These are phyloP conservation scores for Soucietia sequanensis DNA, from an alignment of 805 yeast species.

Conservation along the genomic window DNA sequence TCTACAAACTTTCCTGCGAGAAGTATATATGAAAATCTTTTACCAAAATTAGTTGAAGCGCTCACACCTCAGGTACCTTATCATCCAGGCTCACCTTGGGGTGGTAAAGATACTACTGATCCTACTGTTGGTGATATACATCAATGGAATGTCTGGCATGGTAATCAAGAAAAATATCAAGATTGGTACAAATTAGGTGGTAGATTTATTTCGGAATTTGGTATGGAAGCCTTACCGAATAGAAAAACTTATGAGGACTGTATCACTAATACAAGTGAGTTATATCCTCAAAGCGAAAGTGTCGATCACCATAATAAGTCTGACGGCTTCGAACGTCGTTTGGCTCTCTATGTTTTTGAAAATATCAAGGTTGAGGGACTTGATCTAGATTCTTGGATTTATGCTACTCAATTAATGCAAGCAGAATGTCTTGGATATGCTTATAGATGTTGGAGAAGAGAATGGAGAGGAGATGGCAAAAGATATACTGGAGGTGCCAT, in stretches of 20 bases:
- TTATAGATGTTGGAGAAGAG: slow-evolving; percentile 45
- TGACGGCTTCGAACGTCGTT: slow-evolving; percentile 44
- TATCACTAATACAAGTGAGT: slow-evolving; percentile 36
- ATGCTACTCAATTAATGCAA: slow-evolving; percentile 54
- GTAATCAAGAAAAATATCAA: slow-evolving; percentile 48
- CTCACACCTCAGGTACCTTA: slow-evolving; percentile 28
- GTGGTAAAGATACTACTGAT: slow-evolving; percentile 32
- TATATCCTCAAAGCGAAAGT: slow-evolving; percentile 43
- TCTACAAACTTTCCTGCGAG: slow-evolving; percentile 43
- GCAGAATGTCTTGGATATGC: slow-evolving; percentile 49
- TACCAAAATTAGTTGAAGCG: slow-evolving; percentile 33
- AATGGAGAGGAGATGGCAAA: slow-evolving; percentile 39
- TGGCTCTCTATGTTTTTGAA: slow-evolving; percentile 47
- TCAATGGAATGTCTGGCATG: slow-evolving; percentile 62
- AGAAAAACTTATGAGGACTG: slow-evolving; percentile 32
- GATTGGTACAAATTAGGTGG: slow-evolving; percentile 47
- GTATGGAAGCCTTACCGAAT: slow-evolving; percentile 49
- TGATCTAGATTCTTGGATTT: slow-evolving; percentile 43
- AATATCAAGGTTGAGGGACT: slow-evolving; percentile 36
- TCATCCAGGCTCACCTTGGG: slow-evolving; percentile 52
- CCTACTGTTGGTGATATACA: slow-evolving; percentile 49
- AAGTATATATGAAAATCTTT: slow-evolving; percentile 35
- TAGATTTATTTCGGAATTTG: slow-evolving; percentile 53
- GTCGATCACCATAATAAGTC: slow-evolving; percentile 52
- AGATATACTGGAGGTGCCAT: slow-evolving; percentile 45